Base-by-base conservation (phyloP, 768 basidiomycete genomes). In the Megacollybia marginata region DNA sequence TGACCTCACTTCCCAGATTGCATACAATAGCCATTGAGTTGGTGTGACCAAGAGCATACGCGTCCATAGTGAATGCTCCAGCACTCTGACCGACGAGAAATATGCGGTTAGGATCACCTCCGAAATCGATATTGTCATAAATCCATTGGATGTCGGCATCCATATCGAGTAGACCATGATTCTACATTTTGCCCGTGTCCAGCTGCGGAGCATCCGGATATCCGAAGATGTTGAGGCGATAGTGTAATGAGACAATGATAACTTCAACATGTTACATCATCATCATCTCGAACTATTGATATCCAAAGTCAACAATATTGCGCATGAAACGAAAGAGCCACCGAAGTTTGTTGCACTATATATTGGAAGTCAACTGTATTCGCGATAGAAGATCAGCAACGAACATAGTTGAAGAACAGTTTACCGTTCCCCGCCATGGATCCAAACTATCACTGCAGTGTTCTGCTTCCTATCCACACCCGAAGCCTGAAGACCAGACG, bases 81-180 rank as follows among this genome's bases (percentile, higher is more conserved):
- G 70, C 69, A 51, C 68, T 69, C 48, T 70, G 63, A 8, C 70
- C 70, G 40, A 67, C 69, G n/a, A 72, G 40, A 12, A 58, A 58
- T 32, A 71, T 62, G 47, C 75, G 63, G 76, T 36, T 16, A 36
- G 35, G 35, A 16, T 36, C 35, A 10, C 35, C 35, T 36, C 35
- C 35, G 16, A 36, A 78, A 9, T 57, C 67, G 45, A 78, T 77
- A 54, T 78, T 73, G 43, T 69, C 61, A 38, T 71, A 65, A 3
- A 76, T 66, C 76, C 74, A 76, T 52, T 73, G 54, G 7, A 76
- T 64, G 15, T 66, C 74, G 15, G 68, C 65, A 16, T 68, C 62
- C 4, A 63, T 19, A 46, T 72, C 70, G 11, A 70, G 60, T 3
- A 72, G 57, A 13, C 69, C 70, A 55, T 69, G 71, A 48, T 72